Percentiles rank a stretch among this genome's conserved stretches.
phyloP scores from a whole-genome alignment of 768 basidiomycete genomes.

The Boletus reticuloceps region DNA sequence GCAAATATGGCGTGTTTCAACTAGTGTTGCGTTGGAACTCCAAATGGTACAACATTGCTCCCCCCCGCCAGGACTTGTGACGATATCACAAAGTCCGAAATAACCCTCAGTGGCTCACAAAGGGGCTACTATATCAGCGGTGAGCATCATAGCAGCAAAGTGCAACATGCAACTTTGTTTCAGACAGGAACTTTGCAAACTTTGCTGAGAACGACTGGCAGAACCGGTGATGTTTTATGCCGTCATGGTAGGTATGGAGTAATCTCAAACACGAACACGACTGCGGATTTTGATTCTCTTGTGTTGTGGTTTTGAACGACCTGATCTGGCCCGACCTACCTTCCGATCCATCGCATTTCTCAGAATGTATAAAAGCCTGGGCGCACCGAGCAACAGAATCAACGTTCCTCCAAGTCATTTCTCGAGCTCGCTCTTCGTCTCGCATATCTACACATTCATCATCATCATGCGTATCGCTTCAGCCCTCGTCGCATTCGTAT shows the following conservation, averaged over 20 bases:
- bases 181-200: too few species aligned
- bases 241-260: background rate
- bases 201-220: background rate
- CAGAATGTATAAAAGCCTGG: slow-evolving; percentile 7
- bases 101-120: too few species aligned
- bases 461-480: slow-evolving; percentile 10
- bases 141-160: background rate
- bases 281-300: slow-evolving; percentile 6
- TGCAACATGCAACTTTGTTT: background rate
- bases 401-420: too few species aligned
- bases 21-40: too few species aligned
- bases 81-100: too few species aligned
- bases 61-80: too few species aligned
- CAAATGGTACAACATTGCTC: too few species aligned
- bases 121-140: background rate
- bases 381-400: too few species aligned
- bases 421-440: background rate
- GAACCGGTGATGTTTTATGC: background rate
- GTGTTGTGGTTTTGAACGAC: background rate
- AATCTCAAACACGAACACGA: background rate
- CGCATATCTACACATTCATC: background rate
- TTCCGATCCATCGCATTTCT: background rate
- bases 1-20: too few species aligned
- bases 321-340: background rate
- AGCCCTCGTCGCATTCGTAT: background rate